Evolutionary conservation across 2,329 filamentous ascomycete genomes (phyloP), one percentile per base, ranked within the genome.

Genomic region (Diaporthe caulivora): DNA sequence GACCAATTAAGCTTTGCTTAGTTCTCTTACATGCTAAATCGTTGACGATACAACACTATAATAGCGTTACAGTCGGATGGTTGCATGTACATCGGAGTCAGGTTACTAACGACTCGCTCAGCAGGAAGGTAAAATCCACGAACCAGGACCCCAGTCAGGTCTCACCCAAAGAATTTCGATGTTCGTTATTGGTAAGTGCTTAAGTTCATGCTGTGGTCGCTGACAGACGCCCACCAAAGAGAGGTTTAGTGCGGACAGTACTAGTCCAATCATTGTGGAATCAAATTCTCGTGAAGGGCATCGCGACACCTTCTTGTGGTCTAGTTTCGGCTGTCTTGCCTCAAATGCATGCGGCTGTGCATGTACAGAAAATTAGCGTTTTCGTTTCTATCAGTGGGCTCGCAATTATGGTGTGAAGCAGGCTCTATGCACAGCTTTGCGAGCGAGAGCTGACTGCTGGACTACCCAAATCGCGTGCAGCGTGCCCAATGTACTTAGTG

Each of bases 101-200:
- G n/a, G 31, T 21, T 4, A 26, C 29, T 5, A 26, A 40, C 31
- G 15, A 21, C 24, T 40, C 8, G 7, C 34, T 40, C 4, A 29
- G 17, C 1, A 21, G 29, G 15, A 21, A 51, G 31, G 44, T 0
- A 21, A 17, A 40, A 53, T 15, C n/a, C 17, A 6, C 62, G 62
- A 67, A 53, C n/a, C 47, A 67, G 9, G 9, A 40, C 47, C 62
- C 62, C n/a, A 47, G 47, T 67, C 31, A 2, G 31, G 62, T 51
- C 29, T 67, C 31, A 29, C 31, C 0, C 1, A 26, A n/a, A 17
- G n/a, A 9, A 18, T 26, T 6, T 1, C 2, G 26, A 10, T n/a
- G 11, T 2, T 40, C 44, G 9, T 53, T 21, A 53, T 67, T 53
- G 47, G 62, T 18, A 53, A 37, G 29, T 53, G 47, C 21, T 26